Evolutionary conservation across 441 rosid species (phyloP), one percentile per base, ranked within the genome.

Genomic region (Populus hybrid): DNA sequence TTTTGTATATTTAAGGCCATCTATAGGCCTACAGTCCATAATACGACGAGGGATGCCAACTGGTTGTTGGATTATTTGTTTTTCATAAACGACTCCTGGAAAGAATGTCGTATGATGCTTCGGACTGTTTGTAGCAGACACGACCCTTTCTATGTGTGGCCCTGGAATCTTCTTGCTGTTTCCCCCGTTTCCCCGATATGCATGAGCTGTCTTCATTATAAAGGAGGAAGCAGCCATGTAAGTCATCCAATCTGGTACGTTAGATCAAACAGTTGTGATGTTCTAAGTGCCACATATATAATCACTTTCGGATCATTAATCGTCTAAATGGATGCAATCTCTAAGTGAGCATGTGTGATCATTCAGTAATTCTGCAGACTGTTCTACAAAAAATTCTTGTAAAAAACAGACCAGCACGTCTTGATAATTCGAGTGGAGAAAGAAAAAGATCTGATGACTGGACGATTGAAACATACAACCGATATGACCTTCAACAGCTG

Each of bases 401-500:
- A 0, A 12, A 12, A 42, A 3, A 3, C 53, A 42, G 18, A 4
- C 5, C 53, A 42, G 53, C 10, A 11, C 18, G 2, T 42, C 53
- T 42, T 42, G 11, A 42, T 42, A 12, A 11, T 42, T 42, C 6
- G n/a, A n/a, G n/a, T n/a, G n/a, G n/a, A n/a, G n/a, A n/a, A n/a
- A n/a, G 18, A 42, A 42, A 42, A 19, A 32, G 71, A 68, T 28
- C 23, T 26, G n/a, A 24, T 16, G 57, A 5, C 26, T 2, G 70
- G 19, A 16, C 30, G 23, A 50, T n/a, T 40, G 40, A 76, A 66
- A 42, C 38, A 66, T 80, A 88, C 95, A 92, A 86, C 72, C 95
- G 89, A n/a, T n/a, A 87, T 91, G 94, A 76, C 92, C 91, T 88
- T 90, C 95, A 16, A 88, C 94, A 65, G 87, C 89, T 83, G 84